Conservation (phyloP, 257 asterid genomes). For the Echites panduratus region DNA sequence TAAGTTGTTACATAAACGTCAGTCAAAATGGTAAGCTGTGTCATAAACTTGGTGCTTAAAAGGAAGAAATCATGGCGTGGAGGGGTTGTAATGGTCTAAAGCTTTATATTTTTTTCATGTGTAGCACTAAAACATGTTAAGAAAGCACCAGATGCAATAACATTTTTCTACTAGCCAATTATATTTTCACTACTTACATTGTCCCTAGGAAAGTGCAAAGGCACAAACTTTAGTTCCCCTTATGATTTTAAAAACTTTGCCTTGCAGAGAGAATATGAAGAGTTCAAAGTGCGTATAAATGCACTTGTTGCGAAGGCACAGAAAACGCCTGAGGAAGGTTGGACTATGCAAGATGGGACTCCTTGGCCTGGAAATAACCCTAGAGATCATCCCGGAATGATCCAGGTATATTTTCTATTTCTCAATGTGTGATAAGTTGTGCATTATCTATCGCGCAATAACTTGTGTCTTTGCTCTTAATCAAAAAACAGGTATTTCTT, state of each 20-base stretch:
- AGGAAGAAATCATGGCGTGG: neutral
- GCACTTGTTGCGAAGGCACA: slow-evolving; percentile 76
- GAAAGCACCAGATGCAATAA: neutral
- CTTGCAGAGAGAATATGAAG: slow-evolving; percentile 84
- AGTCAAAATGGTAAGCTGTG: neutral
- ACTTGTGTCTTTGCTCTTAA: slow-evolving; percentile 2
- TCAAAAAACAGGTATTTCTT: slow-evolving; percentile 47
- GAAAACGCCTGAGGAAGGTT: slow-evolving; percentile 88
- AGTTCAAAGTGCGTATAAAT: slow-evolving; percentile 74
- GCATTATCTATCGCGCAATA: neutral
- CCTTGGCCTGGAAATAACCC: slow-evolving; percentile 88
- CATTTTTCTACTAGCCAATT: neutral
- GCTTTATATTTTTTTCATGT: neutral
- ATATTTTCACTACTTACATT: neutral
- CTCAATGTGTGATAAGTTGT: neutral
- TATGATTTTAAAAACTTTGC: neutral
- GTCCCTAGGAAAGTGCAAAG: neutral
- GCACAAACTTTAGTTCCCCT: neutral
- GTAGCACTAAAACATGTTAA: neutral
- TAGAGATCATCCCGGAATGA: slow-evolving; percentile 94
- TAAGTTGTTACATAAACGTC: neutral
- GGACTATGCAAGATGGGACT: slow-evolving; percentile 95
- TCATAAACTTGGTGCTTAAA: neutral
- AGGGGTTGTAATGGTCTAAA: neutral
- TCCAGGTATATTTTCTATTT: slow-evolving; percentile 53